Evolutionary conservation across 176 grass and related monocot species (phyloP), one percentile per base, ranked within the genome.

Genomic region (Oryza meridionalis): DNA sequence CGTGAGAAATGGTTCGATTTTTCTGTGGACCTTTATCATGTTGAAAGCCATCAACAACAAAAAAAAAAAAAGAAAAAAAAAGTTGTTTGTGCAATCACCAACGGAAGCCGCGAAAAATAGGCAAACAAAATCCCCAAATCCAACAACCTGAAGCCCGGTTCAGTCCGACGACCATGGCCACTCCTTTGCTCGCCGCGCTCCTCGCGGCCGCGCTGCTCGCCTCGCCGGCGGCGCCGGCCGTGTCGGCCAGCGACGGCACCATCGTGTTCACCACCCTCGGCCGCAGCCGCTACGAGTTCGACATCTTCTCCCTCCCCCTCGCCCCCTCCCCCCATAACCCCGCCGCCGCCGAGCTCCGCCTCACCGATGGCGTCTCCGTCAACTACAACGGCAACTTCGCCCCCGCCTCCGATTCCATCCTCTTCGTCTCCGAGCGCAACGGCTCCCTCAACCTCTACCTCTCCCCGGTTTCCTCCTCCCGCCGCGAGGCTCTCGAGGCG

Each of bases 301-400:
- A 98, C 80, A 83, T 98, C 89, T 95, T 93, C 85, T 89, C 91
- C 44, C 55, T 90, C 51, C 88, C 90, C 24, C 59, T 92, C 24
- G 38, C 85, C 11, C 73, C 81, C 5, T 27, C 67, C 78, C 62
- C 81, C 33, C 4, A 0, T 53, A 1, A 14, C 72, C 21, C 68
- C 73, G 2, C 32, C 68, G 3, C 43, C n/a, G 95, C 35, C 16
- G 95, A 95, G 76, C n/a, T 76, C 65, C 89, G 83, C 68, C 93
- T 95, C 77, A 93, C 93, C 4, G 96, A 98, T 47, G 91, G 93
- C 69, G 65, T 84, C 73, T 98, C 93, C 67, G 87, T 95, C 83
- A 95, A 95, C 80, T 98, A 88, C 89, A 98, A 98, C 72, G 93
- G 91, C 69, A 91, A 92, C 85, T 98, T 98, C 79, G 87, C 87